Conservation (phyloP, 768 basidiomycete genomes). For the Calocybe indica region DNA sequence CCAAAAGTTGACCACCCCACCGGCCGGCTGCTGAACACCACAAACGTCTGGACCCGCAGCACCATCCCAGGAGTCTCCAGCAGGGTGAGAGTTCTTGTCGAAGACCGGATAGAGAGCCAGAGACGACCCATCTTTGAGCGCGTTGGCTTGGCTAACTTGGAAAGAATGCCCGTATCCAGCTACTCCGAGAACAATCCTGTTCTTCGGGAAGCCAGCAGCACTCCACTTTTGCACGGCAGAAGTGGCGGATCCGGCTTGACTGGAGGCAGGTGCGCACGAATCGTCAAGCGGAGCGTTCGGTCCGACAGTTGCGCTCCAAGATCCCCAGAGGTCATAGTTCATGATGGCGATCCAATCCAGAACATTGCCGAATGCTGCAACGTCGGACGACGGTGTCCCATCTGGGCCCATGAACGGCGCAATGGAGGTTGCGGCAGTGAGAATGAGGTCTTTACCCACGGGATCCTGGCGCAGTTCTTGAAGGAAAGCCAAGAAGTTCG, state of each 20-base stretch:
- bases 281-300: slow-evolving; percentile 84
- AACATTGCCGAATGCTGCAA: slow-evolving; percentile 54
- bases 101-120: slow-evolving; percentile 51
- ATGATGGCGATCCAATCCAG: slow-evolving; percentile 45
- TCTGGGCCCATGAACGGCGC: slow-evolving; percentile 24
- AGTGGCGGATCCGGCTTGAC: slow-evolving; percentile 67
- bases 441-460: slow-evolving; percentile 38
- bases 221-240: slow-evolving; percentile 69
- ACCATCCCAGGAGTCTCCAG: slow-evolving; percentile 44
- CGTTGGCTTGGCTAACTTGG: slow-evolving; percentile 37
- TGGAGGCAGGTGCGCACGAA: slow-evolving; percentile 52
- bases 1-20: slow-evolving; percentile 61
- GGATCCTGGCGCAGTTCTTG: slow-evolving; percentile 48
- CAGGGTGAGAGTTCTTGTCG: slow-evolving; percentile 41
- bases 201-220: slow-evolving; percentile 63
- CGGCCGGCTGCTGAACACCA: slow-evolving; percentile 15
- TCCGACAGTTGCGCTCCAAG: slow-evolving; percentile 58
- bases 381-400: slow-evolving; percentile 49
- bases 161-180: slow-evolving; percentile 77
- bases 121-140: slow-evolving; percentile 29
- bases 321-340: slow-evolving; percentile 66
- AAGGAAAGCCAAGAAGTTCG: slow-evolving; percentile 67
- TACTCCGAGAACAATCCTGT: slow-evolving; percentile 71
- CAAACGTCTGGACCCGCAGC: too few species aligned
- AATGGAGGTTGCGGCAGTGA: slow-evolving; percentile 28